phyloP scores from a whole-genome alignment of 2,329 filamentous ascomycete species.

The Pseudogymnoascus sp. region DNA sequence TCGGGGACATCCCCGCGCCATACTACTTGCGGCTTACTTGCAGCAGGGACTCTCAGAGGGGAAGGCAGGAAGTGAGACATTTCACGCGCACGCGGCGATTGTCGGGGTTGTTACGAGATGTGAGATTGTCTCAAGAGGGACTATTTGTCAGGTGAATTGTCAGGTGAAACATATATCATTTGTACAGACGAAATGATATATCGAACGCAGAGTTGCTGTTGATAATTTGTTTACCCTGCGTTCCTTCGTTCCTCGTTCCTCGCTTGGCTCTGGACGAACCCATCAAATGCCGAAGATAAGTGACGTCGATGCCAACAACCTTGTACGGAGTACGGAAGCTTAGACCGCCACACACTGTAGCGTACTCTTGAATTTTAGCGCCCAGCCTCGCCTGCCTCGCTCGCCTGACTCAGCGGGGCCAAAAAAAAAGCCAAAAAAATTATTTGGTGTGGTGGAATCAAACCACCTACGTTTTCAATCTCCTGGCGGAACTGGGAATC shows the following conservation, averaged over 20 bases:
- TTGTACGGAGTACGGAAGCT: background rate
- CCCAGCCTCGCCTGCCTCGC: background rate
- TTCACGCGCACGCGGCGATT: slow-evolving; percentile 2
- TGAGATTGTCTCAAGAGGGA: background rate
- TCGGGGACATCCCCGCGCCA: background rate
- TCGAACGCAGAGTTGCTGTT: background rate
- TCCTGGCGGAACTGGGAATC: slow-evolving; percentile 12
- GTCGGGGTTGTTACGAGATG: background rate
- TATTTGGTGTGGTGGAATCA: background rate
- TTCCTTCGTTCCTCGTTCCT: background rate
- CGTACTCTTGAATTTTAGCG: background rate
- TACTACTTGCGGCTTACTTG: background rate
- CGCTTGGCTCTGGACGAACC: background rate
- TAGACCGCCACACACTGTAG: too few relatives aligned
- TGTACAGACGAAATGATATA: background rate
- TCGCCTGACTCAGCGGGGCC: background rate
- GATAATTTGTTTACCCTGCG: background rate
- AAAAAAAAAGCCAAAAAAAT: background rate
- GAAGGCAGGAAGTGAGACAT: background rate
- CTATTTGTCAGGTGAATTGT: background rate
- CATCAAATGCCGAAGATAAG: background rate
- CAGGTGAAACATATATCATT: background rate
- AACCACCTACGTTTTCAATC: background rate
- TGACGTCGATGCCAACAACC: background rate
- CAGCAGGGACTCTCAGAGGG: background rate